Evolutionary conservation across 257 asterid species (phyloP).

Genomic region (Petunia axillaris): DNA sequence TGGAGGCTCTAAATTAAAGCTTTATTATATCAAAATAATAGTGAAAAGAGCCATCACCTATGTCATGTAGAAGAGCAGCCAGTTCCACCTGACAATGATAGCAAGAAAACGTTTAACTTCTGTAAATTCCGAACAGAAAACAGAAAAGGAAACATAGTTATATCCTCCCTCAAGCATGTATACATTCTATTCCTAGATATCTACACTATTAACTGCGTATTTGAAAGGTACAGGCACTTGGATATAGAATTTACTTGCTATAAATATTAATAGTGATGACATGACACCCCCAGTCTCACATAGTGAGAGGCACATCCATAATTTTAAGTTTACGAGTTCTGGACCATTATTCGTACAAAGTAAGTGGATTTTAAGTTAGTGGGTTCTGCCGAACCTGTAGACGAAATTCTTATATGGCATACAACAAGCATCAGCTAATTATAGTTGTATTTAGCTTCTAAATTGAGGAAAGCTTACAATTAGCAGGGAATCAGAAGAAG

Average conservation of each 20-base stretch:
- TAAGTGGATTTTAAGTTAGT: too few relatives aligned
- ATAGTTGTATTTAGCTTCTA: background rate
- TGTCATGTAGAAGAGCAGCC: slow-evolving; percentile 96
- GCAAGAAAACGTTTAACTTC: slow-evolving; percentile 26
- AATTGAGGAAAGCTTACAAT: slow-evolving; percentile 38
- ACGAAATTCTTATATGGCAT: too few relatives aligned
- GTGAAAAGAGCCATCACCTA: slow-evolving; percentile 51
- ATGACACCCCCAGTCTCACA: background rate
- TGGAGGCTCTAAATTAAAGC: background rate
- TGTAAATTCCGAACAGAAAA: background rate
- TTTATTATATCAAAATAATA: background rate
- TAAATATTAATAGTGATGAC: background rate
- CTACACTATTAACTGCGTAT: background rate
- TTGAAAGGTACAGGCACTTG: background rate
- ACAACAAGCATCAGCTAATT: background rate
- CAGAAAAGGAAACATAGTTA: background rate
- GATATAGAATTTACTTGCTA: background rate
- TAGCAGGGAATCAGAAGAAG: slow-evolving; percentile 59
- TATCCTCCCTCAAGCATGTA: slow-evolving; percentile 13
- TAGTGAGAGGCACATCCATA: too few relatives aligned
- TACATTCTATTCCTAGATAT: background rate
- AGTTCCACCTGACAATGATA: slow-evolving; percentile 73
- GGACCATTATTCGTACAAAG: too few relatives aligned
- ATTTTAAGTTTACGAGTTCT: too few relatives aligned
- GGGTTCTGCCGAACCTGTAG: too few relatives aligned